Base-by-base conservation (phyloP, 306 rosid species). In the Inga leiocalycina region DNA sequence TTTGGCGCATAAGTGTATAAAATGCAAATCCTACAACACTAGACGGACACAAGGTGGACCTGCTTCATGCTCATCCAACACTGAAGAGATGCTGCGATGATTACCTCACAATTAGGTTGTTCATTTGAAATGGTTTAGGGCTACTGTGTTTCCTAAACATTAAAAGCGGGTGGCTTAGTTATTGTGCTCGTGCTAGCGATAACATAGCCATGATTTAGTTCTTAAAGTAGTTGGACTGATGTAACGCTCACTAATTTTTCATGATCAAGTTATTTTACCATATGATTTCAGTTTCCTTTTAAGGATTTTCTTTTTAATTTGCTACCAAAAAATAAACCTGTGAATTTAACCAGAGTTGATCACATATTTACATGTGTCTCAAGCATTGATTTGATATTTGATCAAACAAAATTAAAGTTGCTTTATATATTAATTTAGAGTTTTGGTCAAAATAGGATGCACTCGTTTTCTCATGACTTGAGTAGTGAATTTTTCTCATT, bases 31-130 rank as follows among this genome's bases (percentile, higher is more conserved):
- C 65, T 83, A 77, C 71, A 83, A 83, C 81, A 90, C 97, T 9
- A 91, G 93, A 83, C 91, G 54, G 77, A 89, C 83, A 4, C 91
- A 83, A 74, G 87, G 92, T 34, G 86, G 88, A 67, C 83, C 90
- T 39, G 74, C 88, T n/a, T 79, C 95, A 14, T 86, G 91, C 85
- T 87, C 92, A 3, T 86, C 92, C 2, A 74, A 87, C 79, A 79
- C 87, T 57, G 77, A 84, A 67, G 85, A 83, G 85, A 59, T 75
- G 75, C 89, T 84, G 74, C 76, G 83, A 56, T 91, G 88, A 88
- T 39, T 46, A 59, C 70, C 20, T 78, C 66, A 34, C 66, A 27
- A 83, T 59, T 65, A 43, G 62, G 73, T 54, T 54, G 62, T 71
- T 22, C 44, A 6, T 70, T 71, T 70, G 65, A 48, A 69, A 35